Percentiles rank a stretch among this genome's conserved stretches.
These are phyloP conservation scores for Elongisporangium senticosum DNA, from an alignment of 352 stramenopile species.

Conservation along the genomic window DNA sequence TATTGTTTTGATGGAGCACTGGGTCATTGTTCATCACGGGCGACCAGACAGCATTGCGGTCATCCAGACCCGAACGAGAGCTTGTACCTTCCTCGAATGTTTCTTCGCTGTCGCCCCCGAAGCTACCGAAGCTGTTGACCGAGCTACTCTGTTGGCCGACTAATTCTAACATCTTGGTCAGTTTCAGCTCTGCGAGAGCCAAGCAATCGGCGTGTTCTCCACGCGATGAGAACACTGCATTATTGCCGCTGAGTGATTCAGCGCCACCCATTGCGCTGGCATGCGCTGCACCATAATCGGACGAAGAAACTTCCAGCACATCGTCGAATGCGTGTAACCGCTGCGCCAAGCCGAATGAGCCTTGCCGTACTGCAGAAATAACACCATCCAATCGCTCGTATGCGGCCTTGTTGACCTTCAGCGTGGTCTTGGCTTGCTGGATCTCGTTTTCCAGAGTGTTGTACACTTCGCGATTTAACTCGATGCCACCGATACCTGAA, in stretches of 20 bases:
- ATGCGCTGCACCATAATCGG: background rate
- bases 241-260: background rate
- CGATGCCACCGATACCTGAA: conserved; percentile 64
- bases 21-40: conserved; percentile 66
- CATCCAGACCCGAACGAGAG: conserved; percentile 39
- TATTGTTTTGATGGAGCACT: conserved; percentile 74
- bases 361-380: conserved; percentile 65
- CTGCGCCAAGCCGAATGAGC: conserved; percentile 63
- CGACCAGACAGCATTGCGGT: conserved; percentile 52
- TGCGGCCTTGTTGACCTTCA: conserved; percentile 77
- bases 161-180: conserved; percentile 73
- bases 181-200: conserved; percentile 59
- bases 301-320: conserved; percentile 29
- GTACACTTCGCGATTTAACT: conserved; percentile 79
- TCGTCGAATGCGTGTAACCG: conserved; percentile 69
- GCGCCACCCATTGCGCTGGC: background rate
- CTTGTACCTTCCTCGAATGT: conserved; percentile 14
- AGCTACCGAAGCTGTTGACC: conserved; percentile 45
- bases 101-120: conserved; percentile 15
- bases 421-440: conserved; percentile 54
- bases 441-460: conserved; percentile 76
- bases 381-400: conserved; percentile 72
- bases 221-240: conserved; percentile 14
- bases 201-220: conserved; percentile 55
- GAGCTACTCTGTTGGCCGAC: conserved; percentile 66